Conservation (phyloP, 129 eudicot species). For the Kitagawia praeruptora region DNA sequence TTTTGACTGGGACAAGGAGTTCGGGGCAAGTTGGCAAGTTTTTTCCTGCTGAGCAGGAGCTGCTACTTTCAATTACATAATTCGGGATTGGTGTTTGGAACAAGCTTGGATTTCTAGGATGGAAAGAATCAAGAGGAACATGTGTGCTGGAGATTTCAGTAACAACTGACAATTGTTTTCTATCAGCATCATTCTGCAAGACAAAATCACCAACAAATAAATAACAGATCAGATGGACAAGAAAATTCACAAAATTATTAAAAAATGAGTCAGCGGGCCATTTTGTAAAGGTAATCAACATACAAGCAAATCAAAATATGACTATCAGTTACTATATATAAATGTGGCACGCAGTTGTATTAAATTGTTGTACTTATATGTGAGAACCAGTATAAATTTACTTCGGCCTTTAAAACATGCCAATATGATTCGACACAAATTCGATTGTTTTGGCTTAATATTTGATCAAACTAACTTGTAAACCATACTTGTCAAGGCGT, state of each 20-base stretch:
- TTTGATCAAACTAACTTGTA: no score
- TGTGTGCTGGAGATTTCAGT: conserved; percentile 19
- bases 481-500: no score
- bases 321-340: background rate
- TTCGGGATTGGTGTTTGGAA: conserved; percentile 60
- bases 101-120: background rate
- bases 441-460: background rate
- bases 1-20: conserved; percentile 30
- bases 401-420: background rate
- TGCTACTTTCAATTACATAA: conserved; percentile 64
- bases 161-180: conserved; percentile 17
- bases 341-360: background rate
- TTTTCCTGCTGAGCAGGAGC: conserved; percentile 46
- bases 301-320: background rate
- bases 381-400: background rate
- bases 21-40: conserved; percentile 25
- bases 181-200: conserved; percentile 19
- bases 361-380: background rate
- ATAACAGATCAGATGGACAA: background rate
- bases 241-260: background rate
- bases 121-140: conserved; percentile 1
- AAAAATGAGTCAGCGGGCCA: background rate
- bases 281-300: background rate
- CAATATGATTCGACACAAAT: background rate
- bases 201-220: conserved; percentile 2